Base-by-base conservation (phyloP, 768 basidiomycete species). In the Naganishia onofrii region DNA sequence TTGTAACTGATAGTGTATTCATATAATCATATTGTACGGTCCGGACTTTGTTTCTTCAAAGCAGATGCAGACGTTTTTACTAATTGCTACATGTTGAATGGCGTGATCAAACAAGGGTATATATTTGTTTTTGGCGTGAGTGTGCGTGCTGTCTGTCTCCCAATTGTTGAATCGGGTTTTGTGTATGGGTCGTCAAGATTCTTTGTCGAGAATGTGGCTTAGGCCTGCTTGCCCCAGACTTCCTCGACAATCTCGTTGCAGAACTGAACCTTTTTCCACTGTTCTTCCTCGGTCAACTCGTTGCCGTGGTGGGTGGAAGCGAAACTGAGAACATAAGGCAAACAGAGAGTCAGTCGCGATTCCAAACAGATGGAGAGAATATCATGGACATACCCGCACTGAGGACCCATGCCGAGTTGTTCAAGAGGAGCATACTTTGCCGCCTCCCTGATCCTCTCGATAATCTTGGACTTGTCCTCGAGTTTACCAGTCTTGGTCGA, bases 381-480 rank as follows among this genome's bases (percentile, higher is more conserved):
- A n/a, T n/a, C n/a, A n/a, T n/a, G n/a, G 31, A 63, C 60, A 13
- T 42, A 63, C 60, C 60, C 75, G 70, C 75, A 76, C 70, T 77
- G 76, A 19, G 76, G 73, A 19, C 67, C 64, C 38, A 77, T 55
- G 12, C 69, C 70, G 26, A 77, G 74, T 64, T 77, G 75, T 46
- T 75, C 69, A 28, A 76, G 66, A 21, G 75, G 73, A 38, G 75
- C 76, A 54, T 63, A 76, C 60, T 72, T 71, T 29, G 74, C 72
- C 1, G 76, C 76, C 44, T 73, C 72, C 36, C 70, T 56, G 31
- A 77, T 74, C 31, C 73, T 67, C 21, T 71, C 72, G 15, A 76
- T 70, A 32, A 77, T 71, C 23, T 55, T 57, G 21, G 70, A 64
- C 75, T 77, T 76, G 71, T 72, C 64, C 69, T 77, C 76, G n/a